Evolutionary conservation across 75 land plant species (phyloP).

Genomic region (Pinus tabuliformis): DNA sequence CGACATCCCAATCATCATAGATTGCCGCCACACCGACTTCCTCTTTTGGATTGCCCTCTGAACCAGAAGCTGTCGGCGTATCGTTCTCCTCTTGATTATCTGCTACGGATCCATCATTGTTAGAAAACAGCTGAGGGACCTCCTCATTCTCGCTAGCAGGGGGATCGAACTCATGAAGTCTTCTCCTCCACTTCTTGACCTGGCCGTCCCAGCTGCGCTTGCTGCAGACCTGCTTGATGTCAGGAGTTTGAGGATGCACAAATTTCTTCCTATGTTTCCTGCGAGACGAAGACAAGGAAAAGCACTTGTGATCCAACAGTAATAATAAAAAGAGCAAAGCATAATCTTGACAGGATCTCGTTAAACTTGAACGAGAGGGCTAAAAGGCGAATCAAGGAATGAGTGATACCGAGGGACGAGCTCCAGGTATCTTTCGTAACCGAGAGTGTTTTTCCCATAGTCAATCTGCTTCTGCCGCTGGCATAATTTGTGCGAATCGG

Average conservation of each 20-base stretch:
- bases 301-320: not conserved
- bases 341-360: not conserved
- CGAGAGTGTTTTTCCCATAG: conserved; percentile 48
- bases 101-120: no score
- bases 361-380: not conserved
- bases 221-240: conserved; percentile 38
- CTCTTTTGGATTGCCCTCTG: no score
- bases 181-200: conserved; percentile 35
- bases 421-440: conserved; percentile 35
- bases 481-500: conserved; percentile 25
- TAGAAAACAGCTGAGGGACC: no score
- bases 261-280: no score
- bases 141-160: conserved; percentile 26
- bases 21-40: no score
- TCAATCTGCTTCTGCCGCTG: conserved; percentile 46
- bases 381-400: not conserved
- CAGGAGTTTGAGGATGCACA: conserved; percentile 31
- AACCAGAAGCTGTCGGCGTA: no score
- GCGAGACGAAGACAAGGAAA: not conserved
- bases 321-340: not conserved
- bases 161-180: conserved; percentile 41
- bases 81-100: no score
- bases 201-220: conserved; percentile 57
- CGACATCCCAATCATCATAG: no score
- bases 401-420: conserved; percentile 25